Percentiles rank a stretch among this genome's conserved stretches.
phyloP scores from a whole-genome alignment of 257 asterid species.

The Galeopsis tetrahit region DNA sequence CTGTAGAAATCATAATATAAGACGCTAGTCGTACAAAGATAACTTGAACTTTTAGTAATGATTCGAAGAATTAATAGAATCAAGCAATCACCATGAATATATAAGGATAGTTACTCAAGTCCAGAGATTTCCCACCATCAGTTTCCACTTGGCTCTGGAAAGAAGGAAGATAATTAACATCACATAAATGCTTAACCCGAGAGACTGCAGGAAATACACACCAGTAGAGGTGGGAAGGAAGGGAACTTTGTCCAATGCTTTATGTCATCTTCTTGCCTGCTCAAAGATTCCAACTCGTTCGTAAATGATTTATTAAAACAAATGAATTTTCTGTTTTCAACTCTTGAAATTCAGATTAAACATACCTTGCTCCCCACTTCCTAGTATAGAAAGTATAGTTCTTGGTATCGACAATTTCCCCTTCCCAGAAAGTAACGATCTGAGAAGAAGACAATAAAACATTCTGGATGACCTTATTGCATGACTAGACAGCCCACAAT shows the following conservation, averaged over 20 bases:
- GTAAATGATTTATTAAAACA: not conserved
- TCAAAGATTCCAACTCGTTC: slow-evolving; percentile 28
- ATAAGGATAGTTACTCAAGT: slow-evolving; percentile 81
- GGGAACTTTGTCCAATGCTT: slow-evolving; percentile 93
- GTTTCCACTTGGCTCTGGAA: slow-evolving; percentile 84
- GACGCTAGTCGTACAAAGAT: slow-evolving; percentile 21
- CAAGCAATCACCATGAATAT: slow-evolving; percentile 78
- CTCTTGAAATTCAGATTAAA: not conserved
- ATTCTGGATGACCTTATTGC: slow-evolving; percentile 1
- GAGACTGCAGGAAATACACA: slow-evolving; percentile 38
- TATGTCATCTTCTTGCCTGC: slow-evolving; percentile 88
- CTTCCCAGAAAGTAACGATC: slow-evolving; percentile 99
- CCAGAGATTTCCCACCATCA: slow-evolving; percentile 91
- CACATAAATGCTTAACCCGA: not conserved
- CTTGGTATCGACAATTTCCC: slow-evolving; percentile 98
- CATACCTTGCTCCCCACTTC: slow-evolving; percentile 99
- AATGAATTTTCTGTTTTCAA: not conserved
- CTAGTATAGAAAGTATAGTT: slow-evolving; percentile 94
- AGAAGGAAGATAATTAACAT: slow-evolving; percentile 31
- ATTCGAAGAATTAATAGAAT: slow-evolving; percentile 19
- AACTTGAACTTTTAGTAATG: not conserved
- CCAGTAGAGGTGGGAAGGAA: slow-evolving; percentile 81
- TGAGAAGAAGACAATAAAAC: slow-evolving; percentile 36
- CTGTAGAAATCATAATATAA: slow-evolving; percentile 49
- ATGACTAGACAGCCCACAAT: not conserved